Evolutionary conservation across 2,329 filamentous ascomycete genomes (phyloP).

Genomic region (Chaetoscypha palmicola): DNA sequence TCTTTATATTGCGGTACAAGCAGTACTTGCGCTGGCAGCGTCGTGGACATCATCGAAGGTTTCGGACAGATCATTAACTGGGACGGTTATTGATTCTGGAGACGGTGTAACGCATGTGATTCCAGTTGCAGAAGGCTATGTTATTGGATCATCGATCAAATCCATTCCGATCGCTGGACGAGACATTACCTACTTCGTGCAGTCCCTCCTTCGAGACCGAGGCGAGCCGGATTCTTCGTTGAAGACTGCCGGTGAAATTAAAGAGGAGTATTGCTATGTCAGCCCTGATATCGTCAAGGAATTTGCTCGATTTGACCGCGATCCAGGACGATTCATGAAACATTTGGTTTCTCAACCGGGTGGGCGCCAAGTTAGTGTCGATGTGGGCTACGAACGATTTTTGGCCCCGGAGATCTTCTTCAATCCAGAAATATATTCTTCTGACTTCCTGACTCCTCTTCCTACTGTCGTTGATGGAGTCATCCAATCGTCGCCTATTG

Average conservation of each 20-base stretch:
- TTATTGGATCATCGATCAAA: slow-evolving; percentile 98
- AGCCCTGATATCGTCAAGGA: slow-evolving; percentile 99
- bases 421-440: slow-evolving; percentile 99
- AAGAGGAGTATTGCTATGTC: slow-evolving; percentile 98
- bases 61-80: slow-evolving; percentile 88
- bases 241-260: slow-evolving; percentile 96
- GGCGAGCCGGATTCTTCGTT: slow-evolving; percentile 94
- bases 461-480: slow-evolving; percentile 92
- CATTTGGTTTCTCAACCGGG: slow-evolving; percentile 82
- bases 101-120: slow-evolving; percentile 99
- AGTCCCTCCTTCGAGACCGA: slow-evolving; percentile 89
- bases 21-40: slow-evolving; percentile 88
- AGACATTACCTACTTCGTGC: slow-evolving; percentile 98
- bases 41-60: slow-evolving; percentile 99
- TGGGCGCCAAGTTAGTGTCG: slow-evolving; percentile 76
- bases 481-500: slow-evolving; percentile 95
- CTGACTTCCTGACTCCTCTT: slow-evolving; percentile 92
- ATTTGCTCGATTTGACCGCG: slow-evolving; percentile 87
- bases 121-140: slow-evolving; percentile 95
- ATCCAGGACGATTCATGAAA: slow-evolving; percentile 84
- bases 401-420: slow-evolving; percentile 98
- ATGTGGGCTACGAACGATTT: slow-evolving; percentile 97
- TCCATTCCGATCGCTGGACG: slow-evolving; percentile 96
- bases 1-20: slow-evolving; percentile 97
- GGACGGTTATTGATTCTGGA: slow-evolving; percentile 96